Base-by-base conservation (phyloP, 148 eudicot genomes). In the Polygonum maritimum region DNA sequence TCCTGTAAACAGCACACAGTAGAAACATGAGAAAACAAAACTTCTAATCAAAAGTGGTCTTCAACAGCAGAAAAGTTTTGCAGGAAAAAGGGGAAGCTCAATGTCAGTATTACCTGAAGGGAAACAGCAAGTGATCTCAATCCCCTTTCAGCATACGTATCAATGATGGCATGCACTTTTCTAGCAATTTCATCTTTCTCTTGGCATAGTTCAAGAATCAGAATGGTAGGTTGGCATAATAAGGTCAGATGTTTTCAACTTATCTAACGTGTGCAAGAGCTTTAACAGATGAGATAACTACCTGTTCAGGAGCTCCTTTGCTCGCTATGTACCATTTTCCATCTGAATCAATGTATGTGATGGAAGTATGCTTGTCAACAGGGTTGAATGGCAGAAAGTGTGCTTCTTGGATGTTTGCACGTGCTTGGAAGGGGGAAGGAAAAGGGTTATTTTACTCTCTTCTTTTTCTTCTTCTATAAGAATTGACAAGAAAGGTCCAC, bases 271-370 rank as follows among this genome's bases (percentile, higher is more conserved):
- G 71, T 9, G 44, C 65, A 58, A 38, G 76, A 76, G 39, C 55
- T 48, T 44, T 22, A 77, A 19, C 12, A 2, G 19, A 41, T 26
- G 57, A 31, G 51, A 48, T 44, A n/a, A 38, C 48, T 75, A 81
- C 90, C 89, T 89, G 89, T 80, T 89, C 88, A 75, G 93, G 90
- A 33, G 89, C 86, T 76, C 93, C 93, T 87, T 87, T 89, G 81
- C 88, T 87, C 74, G 88, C 85, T 63, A 89, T 79, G 76, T 84
- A 88, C 93, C 93, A 89, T 36, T 86, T 84, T 62, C 91, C 91
- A 80, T 88, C 88, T 48, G 79, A 31, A 76, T 83, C 89, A 63
- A 86, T 87, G 78, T 89, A 89, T 14, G 93, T 89, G 76, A 89
- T 86, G 71, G 90, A 89, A 9, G 88, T 85, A 35, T 89, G 89